Evolutionary conservation across 768 basidiomycete species (phyloP).

Genomic region (Mycena belliarum): DNA sequence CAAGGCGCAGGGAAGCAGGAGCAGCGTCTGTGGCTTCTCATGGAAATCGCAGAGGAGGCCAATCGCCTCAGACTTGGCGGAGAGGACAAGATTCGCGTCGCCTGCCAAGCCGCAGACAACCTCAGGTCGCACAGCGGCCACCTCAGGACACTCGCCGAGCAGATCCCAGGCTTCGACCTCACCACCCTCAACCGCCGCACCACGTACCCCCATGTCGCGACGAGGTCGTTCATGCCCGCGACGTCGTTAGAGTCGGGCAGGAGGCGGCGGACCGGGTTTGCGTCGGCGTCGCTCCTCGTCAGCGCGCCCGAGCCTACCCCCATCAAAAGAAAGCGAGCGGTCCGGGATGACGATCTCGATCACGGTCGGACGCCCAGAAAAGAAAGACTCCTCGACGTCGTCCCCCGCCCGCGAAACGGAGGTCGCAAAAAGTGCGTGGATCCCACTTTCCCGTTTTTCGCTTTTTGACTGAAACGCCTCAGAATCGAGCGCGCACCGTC

Average conservation of each 20-base stretch:
- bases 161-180: conserved; percentile 64
- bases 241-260: conserved; percentile 63
- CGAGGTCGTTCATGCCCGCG: conserved; percentile 65
- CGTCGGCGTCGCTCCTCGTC: conserved; percentile 52
- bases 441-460: conserved; percentile 1
- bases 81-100: conserved; percentile 97
- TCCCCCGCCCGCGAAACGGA: conserved; percentile 51
- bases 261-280: conserved; percentile 56
- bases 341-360: conserved; percentile 65
- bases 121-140: conserved; percentile 68
- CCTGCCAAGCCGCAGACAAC: conserved; percentile 87
- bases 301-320: conserved; percentile 62
- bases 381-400: conserved; percentile 49
- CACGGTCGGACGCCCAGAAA: conserved; percentile 62
- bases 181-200: conserved; percentile 61
- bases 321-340: conserved; percentile 58
- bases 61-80: conserved; percentile 87
- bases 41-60: conserved; percentile 94
- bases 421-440: conserved; percentile 62
- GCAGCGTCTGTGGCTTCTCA: conserved; percentile 82
- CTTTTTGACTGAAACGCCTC: background rate
- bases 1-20: conserved; percentile 56
- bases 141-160: conserved; percentile 60
- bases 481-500: conserved; percentile 69
- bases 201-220: conserved; percentile 74